A percentile compares a stretch with the other conserved stretches of the same genome.
Evolutionary conservation across 768 basidiomycete genomes (phyloP).

Genomic region (Royoungia palumana): DNA sequence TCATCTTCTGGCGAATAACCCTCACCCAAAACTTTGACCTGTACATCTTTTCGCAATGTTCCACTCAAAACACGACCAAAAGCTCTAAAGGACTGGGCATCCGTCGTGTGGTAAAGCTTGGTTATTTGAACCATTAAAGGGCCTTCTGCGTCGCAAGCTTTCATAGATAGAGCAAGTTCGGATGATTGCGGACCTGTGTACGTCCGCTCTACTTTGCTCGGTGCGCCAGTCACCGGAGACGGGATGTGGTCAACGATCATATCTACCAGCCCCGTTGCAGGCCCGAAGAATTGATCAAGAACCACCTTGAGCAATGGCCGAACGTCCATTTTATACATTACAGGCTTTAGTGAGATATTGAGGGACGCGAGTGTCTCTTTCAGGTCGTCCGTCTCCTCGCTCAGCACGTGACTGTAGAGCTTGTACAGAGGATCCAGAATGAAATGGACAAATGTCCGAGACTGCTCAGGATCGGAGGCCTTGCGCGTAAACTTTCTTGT

Average conservation of each 20-base stretch:
- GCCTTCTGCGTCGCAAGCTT: conserved; percentile 75
- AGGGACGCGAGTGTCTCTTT: conserved; percentile 74
- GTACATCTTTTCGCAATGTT: conserved; percentile 76
- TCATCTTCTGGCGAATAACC: conserved; percentile 99
- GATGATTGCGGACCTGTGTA: conserved; percentile 89
- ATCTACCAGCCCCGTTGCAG: conserved; percentile 85
- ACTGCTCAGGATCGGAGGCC: conserved; percentile 65
- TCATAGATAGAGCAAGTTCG: conserved; percentile 75
- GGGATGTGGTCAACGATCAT: conserved; percentile 90
- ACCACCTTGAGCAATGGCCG: conserved; percentile 91
- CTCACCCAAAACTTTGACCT: conserved; percentile 95
- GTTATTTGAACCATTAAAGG: conserved; percentile 91
- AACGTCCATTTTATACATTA: conserved; percentile 99
- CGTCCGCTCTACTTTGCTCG: conserved; percentile 71
- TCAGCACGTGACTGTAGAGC: conserved; percentile 91
- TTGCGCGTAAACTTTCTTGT: conserved; percentile 89
- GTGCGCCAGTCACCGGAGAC: conserved; percentile 61
- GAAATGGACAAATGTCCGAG: conserved; percentile 91
- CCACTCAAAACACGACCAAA: conserved; percentile 95
- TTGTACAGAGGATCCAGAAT: conserved; percentile 96
- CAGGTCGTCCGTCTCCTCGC: conserved; percentile 88
- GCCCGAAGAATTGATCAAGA: conserved; percentile 94
- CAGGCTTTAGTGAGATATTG: conserved; percentile 82
- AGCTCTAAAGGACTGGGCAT: conserved; percentile 94
- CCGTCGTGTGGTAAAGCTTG: conserved; percentile 94